Evolutionary conservation across 2,329 filamentous ascomycete species (phyloP).

Genomic region (Sporothrix curviconia): DNA sequence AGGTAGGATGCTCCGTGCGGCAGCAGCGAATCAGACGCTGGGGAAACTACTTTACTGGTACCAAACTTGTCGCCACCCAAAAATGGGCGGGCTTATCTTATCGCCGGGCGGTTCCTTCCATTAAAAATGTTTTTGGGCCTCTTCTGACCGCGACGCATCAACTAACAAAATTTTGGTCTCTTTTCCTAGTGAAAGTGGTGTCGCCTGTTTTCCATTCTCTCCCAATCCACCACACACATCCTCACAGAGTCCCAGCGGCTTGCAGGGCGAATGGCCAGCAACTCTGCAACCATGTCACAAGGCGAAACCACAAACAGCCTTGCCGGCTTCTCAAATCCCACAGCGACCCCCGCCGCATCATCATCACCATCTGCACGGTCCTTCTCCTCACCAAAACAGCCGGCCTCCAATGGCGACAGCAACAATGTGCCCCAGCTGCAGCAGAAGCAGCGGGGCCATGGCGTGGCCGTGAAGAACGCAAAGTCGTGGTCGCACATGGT

Average conservation of each 20-base stretch:
- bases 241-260: neutral
- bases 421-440: neutral
- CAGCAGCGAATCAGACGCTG: neutral
- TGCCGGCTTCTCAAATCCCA: conserved; percentile 9
- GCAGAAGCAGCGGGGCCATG: neutral
- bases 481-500: conserved; percentile 91
- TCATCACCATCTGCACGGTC: neutral
- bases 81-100: conserved; percentile 8
- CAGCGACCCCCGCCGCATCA: neutral
- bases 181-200: neutral
- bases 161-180: conserved; percentile 5
- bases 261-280: conserved; percentile 9
- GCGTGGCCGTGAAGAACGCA: conserved; percentile 35
- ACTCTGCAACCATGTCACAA: conserved; percentile 15
- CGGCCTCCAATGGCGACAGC: neutral
- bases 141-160: conserved; percentile 5
- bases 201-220: neutral
- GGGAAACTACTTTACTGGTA: too few relatives aligned
- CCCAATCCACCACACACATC: neutral
- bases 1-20: too few relatives aligned
- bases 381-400: neutral
- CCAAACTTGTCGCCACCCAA: conserved; percentile 10
- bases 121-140: conserved; percentile 4
- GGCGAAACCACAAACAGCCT: conserved; percentile 9
- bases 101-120: neutral